phyloP scores from a whole-genome alignment of 106 monocot species.

The Agapanthus africanus region DNA sequence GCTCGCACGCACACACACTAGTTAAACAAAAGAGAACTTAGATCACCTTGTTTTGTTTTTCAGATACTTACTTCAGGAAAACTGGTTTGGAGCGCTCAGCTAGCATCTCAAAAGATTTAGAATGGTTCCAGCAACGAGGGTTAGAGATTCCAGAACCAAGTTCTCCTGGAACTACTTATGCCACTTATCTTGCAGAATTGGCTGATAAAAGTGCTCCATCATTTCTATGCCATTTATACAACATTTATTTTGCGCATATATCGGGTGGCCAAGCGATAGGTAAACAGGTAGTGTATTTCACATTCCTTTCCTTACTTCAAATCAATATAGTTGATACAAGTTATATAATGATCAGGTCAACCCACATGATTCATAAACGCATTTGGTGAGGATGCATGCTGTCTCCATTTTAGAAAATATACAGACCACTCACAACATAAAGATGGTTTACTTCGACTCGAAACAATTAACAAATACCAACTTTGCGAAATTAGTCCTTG shows the following conservation, averaged over 20 bases:
- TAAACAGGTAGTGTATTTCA: constrained; percentile 50
- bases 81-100: constrained; percentile 74
- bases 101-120: constrained; percentile 57
- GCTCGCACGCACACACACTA: no score
- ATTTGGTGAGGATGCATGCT: no score
- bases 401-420: no score
- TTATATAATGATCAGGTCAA: no score
- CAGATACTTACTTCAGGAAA: constrained; percentile 85
- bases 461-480: no score
- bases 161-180: constrained; percentile 59
- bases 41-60: constrained; percentile 2
- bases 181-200: constrained; percentile 59
- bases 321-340: no score
- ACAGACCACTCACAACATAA: no score
- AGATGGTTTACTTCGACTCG: no score
- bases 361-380: no score
- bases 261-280: constrained; percentile 73
- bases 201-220: constrained; percentile 71
- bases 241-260: constrained; percentile 84
- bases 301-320: no score
- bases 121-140: constrained; percentile 57
- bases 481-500: no score
- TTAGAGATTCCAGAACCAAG: constrained; percentile 57
- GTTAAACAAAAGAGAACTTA: background rate
- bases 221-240: constrained; percentile 89